Percentiles rank a stretch among this genome's conserved stretches.
Conservation (phyloP, 345 rosid species). For the Eucalyptus cladocalyx region DNA sequence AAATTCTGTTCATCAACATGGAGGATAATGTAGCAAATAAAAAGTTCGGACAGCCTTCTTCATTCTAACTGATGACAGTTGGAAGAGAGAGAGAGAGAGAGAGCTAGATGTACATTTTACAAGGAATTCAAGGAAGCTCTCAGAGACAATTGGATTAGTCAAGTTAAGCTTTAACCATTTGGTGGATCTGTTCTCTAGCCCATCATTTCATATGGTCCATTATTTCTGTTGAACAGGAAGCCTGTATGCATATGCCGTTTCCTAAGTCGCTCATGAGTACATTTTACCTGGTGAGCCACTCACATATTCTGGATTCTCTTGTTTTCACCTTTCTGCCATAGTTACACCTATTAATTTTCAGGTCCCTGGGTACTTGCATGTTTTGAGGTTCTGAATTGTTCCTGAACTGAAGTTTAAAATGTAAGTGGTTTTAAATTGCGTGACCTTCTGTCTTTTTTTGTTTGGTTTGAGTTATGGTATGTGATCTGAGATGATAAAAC, state of each 20-base stretch:
- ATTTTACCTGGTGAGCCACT: background rate
- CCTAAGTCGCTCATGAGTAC: constrained; percentile 9
- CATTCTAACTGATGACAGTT: background rate
- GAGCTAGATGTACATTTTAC: background rate
- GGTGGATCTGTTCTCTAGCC: background rate
- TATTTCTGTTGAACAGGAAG: constrained; percentile 32
- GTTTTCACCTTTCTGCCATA: background rate
- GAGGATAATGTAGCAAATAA: background rate
- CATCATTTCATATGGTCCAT: background rate
- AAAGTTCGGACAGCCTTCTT: background rate
- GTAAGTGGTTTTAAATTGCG: background rate
- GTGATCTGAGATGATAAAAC: background rate
- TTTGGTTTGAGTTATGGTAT: background rate
- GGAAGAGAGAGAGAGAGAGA: background rate
- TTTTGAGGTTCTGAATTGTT: background rate
- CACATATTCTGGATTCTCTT: background rate
- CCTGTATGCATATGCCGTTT: constrained; percentile 42
- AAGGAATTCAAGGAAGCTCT: background rate
- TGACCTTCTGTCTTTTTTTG: background rate
- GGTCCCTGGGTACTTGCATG: background rate
- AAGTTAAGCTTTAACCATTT: background rate
- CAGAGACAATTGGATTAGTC: background rate
- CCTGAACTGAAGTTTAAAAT: background rate
- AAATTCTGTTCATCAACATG: background rate
- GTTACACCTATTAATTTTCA: background rate